Percentiles rank a stretch among this genome's conserved stretches.
Evolutionary conservation across 2,329 filamentous ascomycete species (phyloP).

Genomic region (Paraconiothyrium sp.): DNA sequence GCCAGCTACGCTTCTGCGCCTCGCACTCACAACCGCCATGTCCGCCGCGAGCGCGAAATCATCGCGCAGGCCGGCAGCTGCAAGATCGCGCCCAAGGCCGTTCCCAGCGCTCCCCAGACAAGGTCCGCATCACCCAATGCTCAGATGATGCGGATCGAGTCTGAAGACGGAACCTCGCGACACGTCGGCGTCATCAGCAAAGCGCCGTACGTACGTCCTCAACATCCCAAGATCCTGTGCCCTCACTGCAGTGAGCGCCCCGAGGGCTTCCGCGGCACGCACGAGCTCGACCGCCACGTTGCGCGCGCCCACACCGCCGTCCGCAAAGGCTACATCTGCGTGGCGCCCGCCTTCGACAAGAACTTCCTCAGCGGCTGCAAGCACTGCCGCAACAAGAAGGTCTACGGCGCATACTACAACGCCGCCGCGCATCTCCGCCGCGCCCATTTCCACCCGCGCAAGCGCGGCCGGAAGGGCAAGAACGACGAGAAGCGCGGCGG

Average conservation of each 20-base stretch:
- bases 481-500: conserved; percentile 68
- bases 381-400: conserved; percentile 77
- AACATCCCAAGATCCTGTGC: conserved; percentile 77
- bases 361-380: conserved; percentile 83
- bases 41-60: conserved; percentile 60
- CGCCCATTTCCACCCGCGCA: conserved; percentile 82
- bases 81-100: conserved; percentile 59
- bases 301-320: conserved; percentile 71
- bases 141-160: conserved; percentile 62
- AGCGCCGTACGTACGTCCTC: conserved; percentile 69
- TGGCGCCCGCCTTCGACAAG: conserved; percentile 67
- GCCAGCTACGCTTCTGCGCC: conserved; percentile 57
- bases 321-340: conserved; percentile 70
- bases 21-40: conserved; percentile 57
- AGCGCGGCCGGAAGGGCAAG: conserved; percentile 65
- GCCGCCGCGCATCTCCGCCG: conserved; percentile 89
- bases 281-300: conserved; percentile 69
- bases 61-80: conserved; percentile 58
- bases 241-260: conserved; percentile 74
- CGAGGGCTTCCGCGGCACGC: conserved; percentile 84
- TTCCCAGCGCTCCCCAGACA: conserved; percentile 35
- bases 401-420: conserved; percentile 93
- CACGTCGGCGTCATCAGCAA: conserved; percentile 62
- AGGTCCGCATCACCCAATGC: conserved; percentile 49
- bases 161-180: conserved; percentile 63